Evolutionary conservation across 2,329 filamentous ascomycete species (phyloP).

Genomic region (Botrytis medusae): DNA sequence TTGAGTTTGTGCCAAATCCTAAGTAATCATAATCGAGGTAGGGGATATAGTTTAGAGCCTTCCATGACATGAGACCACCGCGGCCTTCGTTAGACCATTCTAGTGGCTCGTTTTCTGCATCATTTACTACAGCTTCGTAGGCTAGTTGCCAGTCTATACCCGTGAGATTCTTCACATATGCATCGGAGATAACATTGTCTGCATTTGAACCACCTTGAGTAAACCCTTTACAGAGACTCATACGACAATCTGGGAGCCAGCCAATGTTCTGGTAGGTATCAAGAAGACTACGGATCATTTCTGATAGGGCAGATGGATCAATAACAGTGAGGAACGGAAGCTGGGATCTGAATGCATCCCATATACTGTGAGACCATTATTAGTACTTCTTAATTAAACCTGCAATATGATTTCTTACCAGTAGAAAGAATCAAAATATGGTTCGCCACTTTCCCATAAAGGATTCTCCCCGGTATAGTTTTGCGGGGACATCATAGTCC

Average conservation of each 20-base stretch:
- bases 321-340: constrained; percentile 67
- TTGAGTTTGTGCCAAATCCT: constrained; percentile 67
- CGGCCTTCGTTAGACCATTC: constrained; percentile 71
- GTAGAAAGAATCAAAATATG: constrained; percentile 69
- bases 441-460: constrained; percentile 62
- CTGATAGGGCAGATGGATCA: constrained; percentile 60
- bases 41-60: constrained; percentile 67
- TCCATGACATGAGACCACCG: constrained; percentile 71
- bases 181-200: constrained; percentile 67
- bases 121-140: constrained; percentile 69
- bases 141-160: constrained; percentile 70
- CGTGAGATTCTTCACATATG: constrained; percentile 63
- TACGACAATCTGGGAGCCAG: constrained; percentile 46
- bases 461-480: constrained; percentile 75
- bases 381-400: constrained; percentile 36
- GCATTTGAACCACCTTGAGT: constrained; percentile 73
- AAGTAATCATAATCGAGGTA: constrained; percentile 63
- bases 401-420: constrained; percentile 45
- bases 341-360: constrained; percentile 69
- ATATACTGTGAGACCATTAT: constrained; percentile 50
- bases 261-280: constrained; percentile 67
- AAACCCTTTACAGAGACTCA: constrained; percentile 70
- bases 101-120: constrained; percentile 50
- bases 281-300: constrained; percentile 69
- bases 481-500: constrained; percentile 68